Evolutionary conservation across 1,284 basidiomycete species (phyloP), one percentile per base, ranked within the genome.

Genomic region (Fomitopsis schrenkii): DNA sequence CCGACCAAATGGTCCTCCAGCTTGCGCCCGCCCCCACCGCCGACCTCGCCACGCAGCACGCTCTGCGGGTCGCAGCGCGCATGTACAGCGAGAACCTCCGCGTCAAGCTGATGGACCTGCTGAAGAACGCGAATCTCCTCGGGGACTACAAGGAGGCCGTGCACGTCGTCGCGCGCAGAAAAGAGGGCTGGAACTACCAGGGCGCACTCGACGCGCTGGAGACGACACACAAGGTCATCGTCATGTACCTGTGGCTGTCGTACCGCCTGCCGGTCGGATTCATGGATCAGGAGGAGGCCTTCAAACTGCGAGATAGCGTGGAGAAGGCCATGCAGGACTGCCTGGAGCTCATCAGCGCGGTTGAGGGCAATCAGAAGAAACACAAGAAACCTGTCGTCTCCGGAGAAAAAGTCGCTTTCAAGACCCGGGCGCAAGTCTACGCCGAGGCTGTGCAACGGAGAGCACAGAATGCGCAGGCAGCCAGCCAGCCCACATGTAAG

Each of bases 231-330:
- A 90, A 91, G 67, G 77, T 86, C n/a, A 72, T 96, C 30, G 87
- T 91, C 17, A 68, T 92, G 19, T 98, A 98, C 74, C 79, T 94
- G 58, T 99, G 97, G 97, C 81, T 97, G 61, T 82, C 82, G 26
- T 90, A 87, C 74, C 86, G 96, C n/a, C 82, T 88, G 55, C 83
- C 87, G 0, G 79, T 95, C 53, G 82, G 86, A 12, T 98, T 93
- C 72, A 78, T 83, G 17, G 82, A 91, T 40, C 76, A 81, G 36
- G 73, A 77, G 10, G 75, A 80, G 45, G 88, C 86, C 1, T 70
- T 76, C 5, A 74, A 72, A 48, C 69, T 91, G 59, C 94, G 94
- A 73, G 71, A 71, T n/a, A 77, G 87, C 38, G 79, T 87, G 5
- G 93, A 97, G 75, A 71, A 72, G 33, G 87, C 81, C 12, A 83